Evolutionary conservation across 192 early-diverging fungal genomes (phyloP).

Genomic region (Diversispora eburnea): DNA sequence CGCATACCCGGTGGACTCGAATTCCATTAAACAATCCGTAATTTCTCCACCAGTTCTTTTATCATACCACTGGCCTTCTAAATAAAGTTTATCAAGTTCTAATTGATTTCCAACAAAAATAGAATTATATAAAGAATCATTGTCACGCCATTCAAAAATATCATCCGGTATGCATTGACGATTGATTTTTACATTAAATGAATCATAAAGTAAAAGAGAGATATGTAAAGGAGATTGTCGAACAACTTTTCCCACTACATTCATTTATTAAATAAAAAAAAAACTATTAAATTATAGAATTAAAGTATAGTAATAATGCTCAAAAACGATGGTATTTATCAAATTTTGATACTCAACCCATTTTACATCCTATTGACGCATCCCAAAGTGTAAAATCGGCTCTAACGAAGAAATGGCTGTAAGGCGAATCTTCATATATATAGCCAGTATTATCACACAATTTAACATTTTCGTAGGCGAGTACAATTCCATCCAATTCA

Average conservation of each 20-base stretch:
- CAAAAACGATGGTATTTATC: neutral
- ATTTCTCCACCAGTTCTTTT: neutral
- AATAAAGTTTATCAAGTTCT: neutral
- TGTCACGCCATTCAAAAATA: neutral
- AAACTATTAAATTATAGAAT: neutral
- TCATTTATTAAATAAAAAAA: neutral
- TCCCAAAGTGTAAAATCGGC: neutral
- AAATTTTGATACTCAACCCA: neutral
- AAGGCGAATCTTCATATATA: conserved; percentile 19
- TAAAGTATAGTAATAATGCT: neutral
- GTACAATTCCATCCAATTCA: neutral
- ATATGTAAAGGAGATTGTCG: conserved; percentile 5
- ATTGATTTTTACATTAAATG: conserved; percentile 1
- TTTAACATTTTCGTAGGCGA: neutral
- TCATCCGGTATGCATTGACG: neutral
- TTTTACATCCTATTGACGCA: neutral
- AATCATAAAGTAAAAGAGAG: neutral
- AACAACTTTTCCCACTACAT: conserved; percentile 8
- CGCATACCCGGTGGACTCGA: neutral
- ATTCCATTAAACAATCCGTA: neutral
- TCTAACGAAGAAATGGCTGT: neutral
- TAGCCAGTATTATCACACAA: neutral
- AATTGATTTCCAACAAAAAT: conserved; percentile 2
- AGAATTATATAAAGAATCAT: neutral
- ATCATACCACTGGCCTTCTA: neutral